Percentiles rank a stretch among this genome's conserved stretches.
Conservation (phyloP, 2,329 filamentous ascomycete species). For the Aspergillus felis region DNA sequence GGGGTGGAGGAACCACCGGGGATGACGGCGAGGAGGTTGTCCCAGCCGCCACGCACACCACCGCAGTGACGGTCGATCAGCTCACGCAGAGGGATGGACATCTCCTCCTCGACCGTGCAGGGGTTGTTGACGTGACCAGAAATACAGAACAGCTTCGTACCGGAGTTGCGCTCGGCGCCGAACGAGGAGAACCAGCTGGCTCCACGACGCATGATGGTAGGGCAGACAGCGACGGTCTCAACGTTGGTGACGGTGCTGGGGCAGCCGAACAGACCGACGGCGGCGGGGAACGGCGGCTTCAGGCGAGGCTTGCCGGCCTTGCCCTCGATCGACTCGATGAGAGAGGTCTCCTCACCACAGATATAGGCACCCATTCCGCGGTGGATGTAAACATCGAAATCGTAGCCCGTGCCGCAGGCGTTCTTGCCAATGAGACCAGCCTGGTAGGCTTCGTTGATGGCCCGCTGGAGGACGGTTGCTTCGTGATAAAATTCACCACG, state of each 20-base stretch:
- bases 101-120: conserved; percentile 96
- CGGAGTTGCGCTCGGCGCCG: conserved; percentile 91
- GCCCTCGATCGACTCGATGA: conserved; percentile 97
- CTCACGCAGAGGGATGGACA: conserved; percentile 94
- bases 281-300: conserved; percentile 97
- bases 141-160: conserved; percentile 97
- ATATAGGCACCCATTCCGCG: conserved; percentile 97
- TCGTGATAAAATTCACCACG: conserved; percentile 98
- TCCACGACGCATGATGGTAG: conserved; percentile 91
- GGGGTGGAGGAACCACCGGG: conserved; percentile 96
- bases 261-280: conserved; percentile 96
- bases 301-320: conserved; percentile 98
- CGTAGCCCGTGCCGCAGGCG: conserved; percentile 92
- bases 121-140: conserved; percentile 99
- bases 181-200: conserved; percentile 90
- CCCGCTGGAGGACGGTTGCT: conserved; percentile 85
- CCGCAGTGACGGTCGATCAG: conserved; percentile 98
- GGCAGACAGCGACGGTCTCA: conserved; percentile 91
- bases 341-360: conserved; percentile 94
- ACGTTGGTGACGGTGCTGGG: conserved; percentile 98
- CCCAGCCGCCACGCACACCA: conserved; percentile 94
- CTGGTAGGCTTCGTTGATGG: conserved; percentile 96
- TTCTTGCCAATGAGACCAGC: conserved; percentile 97
- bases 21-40: conserved; percentile 92
- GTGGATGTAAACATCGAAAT: conserved; percentile 96